phyloP scores from a whole-genome alignment of 495 filamentous ascomycete genomes.

The Penicillium manginii region DNA sequence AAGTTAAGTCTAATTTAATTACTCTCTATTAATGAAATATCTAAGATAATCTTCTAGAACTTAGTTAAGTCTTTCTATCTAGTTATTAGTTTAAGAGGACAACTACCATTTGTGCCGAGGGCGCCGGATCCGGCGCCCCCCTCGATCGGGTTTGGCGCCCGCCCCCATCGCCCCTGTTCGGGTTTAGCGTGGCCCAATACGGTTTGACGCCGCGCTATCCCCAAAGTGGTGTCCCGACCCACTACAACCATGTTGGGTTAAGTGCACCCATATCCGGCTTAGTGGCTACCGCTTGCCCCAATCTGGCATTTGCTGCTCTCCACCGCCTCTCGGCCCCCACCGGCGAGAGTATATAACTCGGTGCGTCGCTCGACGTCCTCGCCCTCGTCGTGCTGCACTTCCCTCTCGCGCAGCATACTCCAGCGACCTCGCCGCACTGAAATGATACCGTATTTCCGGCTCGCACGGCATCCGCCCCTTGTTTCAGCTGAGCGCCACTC shows the following conservation, averaged over 20 bases:
- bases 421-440: constrained; percentile 9
- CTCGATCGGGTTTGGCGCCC: not conserved
- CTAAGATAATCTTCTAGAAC: no score
- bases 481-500: constrained; percentile 12
- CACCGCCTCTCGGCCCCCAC: constrained; percentile 1
- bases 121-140: constrained; percentile 20
- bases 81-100: constrained; percentile 6
- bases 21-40: no score
- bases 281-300: constrained; percentile 9
- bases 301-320: not conserved
- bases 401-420: constrained; percentile 8
- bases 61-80: not conserved
- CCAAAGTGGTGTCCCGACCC: constrained; percentile 6
- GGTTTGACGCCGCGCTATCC: constrained; percentile 12
- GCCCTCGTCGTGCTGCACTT: constrained; percentile 3
- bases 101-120: constrained; percentile 19
- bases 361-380: constrained; percentile 21
- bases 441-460: constrained; percentile 21
- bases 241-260: not conserved
- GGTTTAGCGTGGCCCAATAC: constrained; percentile 7
- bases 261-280: constrained; percentile 6
- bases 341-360: constrained; percentile 17
- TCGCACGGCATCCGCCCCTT: constrained; percentile 12
- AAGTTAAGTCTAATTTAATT: no score
- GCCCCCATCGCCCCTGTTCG: constrained; percentile 1